phyloP scores from a whole-genome alignment of 139 green algal genomes.

The Zygnema circumcarinatum region DNA sequence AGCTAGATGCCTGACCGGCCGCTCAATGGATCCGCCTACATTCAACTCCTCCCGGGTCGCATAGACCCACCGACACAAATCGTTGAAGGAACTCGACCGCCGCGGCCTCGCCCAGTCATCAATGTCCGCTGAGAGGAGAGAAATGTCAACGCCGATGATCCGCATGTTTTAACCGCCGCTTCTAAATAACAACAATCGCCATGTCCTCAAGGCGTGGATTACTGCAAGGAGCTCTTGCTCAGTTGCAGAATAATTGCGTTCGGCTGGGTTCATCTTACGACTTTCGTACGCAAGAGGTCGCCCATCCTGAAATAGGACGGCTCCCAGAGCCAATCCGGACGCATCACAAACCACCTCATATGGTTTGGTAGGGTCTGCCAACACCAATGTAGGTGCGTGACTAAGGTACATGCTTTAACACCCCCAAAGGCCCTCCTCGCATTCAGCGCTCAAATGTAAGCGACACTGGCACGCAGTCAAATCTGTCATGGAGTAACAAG shows the following conservation, averaged over 20 bases:
- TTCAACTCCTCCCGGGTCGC: neutral
- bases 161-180: neutral
- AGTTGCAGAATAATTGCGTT: constrained; percentile 47
- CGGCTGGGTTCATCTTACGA: constrained; percentile 31
- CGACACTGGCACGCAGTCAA: neutral
- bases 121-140: constrained; percentile 5
- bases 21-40: constrained; percentile 30
- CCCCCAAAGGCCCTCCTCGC: constrained; percentile 3
- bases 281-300: constrained; percentile 58
- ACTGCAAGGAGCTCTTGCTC: constrained; percentile 60
- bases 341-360: constrained; percentile 58
- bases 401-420: constrained; percentile 17
- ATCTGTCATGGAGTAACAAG: constrained; percentile 52
- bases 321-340: constrained; percentile 35
- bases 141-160: constrained; percentile 30
- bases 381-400: constrained; percentile 42
- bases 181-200: constrained; percentile 46
- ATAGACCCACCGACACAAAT: constrained; percentile 21
- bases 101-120: constrained; percentile 10
- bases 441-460: neutral
- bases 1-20: too few relatives aligned
- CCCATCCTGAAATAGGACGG: constrained; percentile 58
- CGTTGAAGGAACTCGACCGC: constrained; percentile 20
- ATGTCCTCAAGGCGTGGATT: constrained; percentile 41
- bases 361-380: constrained; percentile 32